Percentiles rank a stretch among this genome's conserved stretches.
These are phyloP conservation scores for Ganoderma meredithae DNA, from an alignment of 1,284 basidiomycete genomes.

Conservation along the genomic window DNA sequence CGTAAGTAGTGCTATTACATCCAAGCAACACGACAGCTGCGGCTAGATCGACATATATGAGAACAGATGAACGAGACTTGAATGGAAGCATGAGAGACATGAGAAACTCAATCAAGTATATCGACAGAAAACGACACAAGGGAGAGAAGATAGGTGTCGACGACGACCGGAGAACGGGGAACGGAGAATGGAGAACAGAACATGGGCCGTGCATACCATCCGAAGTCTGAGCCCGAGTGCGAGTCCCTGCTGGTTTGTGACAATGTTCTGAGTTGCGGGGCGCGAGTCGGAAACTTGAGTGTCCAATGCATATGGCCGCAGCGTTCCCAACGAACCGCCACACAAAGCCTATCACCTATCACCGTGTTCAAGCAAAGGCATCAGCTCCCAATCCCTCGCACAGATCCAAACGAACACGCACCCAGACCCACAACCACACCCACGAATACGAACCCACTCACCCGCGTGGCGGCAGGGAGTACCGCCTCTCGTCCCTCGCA, in stretches of 20 bases:
- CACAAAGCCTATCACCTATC: neutral
- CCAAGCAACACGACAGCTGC: conserved; percentile 3
- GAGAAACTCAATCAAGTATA: neutral
- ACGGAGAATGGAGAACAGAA: no score
- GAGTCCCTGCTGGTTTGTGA: neutral
- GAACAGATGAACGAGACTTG: neutral
- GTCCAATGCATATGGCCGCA: neutral
- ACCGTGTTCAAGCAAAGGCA: neutral
- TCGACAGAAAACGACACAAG: neutral
- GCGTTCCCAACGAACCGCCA: neutral
- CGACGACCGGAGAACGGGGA: neutral
- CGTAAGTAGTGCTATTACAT: conserved; percentile 3
- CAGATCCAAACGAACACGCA: conserved; percentile 5
- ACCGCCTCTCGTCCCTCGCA: conserved; percentile 39
- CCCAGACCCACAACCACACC: conserved; percentile 14
- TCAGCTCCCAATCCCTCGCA: neutral
- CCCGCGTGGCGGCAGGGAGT: conserved; percentile 27
- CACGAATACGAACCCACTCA: conserved; percentile 3
- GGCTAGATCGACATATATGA: conserved; percentile 4
- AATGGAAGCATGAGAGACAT: neutral
- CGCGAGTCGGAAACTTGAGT: neutral
- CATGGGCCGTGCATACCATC: neutral
- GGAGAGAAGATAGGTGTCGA: neutral
- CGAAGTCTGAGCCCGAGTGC: neutral
- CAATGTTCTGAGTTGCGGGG: neutral